These are phyloP conservation scores for Kwoniella sp. DNA, from an alignment of 768 basidiomycete genomes.

Conservation along the genomic window DNA sequence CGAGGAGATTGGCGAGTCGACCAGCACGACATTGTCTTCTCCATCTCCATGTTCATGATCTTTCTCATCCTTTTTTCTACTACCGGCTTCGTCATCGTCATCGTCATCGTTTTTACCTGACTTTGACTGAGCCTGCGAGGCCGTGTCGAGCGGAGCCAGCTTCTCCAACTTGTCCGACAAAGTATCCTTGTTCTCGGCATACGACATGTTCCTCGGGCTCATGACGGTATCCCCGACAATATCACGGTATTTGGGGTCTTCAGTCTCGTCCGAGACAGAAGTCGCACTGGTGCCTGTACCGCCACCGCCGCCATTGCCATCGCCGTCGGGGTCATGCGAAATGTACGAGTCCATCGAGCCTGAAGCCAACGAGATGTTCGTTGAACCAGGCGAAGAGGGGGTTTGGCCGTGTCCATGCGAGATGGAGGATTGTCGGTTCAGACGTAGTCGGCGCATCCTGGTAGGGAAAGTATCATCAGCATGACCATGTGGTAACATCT, in stretches of 20 bases:
- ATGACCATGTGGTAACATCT: background rate
- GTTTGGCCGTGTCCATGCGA: slow-evolving; percentile 13
- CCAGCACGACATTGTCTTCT: background rate
- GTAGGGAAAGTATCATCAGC: background rate
- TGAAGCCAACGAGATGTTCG: slow-evolving; percentile 25
- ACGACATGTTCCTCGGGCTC: slow-evolving; percentile 15
- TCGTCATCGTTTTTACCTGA: background rate
- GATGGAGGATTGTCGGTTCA: slow-evolving; percentile 32
- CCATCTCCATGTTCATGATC: background rate
- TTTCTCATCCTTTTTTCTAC: background rate
- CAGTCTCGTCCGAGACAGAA: slow-evolving; percentile 23
- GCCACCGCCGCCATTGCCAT: background rate
- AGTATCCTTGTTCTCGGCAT: slow-evolving; percentile 7
- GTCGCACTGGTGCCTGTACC: slow-evolving; percentile 15
- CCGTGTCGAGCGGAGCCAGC: slow-evolving; percentile 21
- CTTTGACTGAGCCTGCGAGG: background rate
- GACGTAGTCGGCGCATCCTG: slow-evolving; percentile 35
- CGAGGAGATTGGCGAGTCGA: slow-evolving; percentile 25
- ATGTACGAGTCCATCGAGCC: slow-evolving; percentile 50
- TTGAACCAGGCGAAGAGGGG: slow-evolving; percentile 26
- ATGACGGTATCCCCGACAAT: slow-evolving; percentile 12
- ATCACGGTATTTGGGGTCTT: slow-evolving; percentile 15
- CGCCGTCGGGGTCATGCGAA: slow-evolving; percentile 19
- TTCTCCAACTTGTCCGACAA: slow-evolving; percentile 16
- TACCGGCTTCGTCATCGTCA: background rate